Conservation (phyloP, 2,329 filamentous ascomycete species). For the Calonectria hongkongensis region DNA sequence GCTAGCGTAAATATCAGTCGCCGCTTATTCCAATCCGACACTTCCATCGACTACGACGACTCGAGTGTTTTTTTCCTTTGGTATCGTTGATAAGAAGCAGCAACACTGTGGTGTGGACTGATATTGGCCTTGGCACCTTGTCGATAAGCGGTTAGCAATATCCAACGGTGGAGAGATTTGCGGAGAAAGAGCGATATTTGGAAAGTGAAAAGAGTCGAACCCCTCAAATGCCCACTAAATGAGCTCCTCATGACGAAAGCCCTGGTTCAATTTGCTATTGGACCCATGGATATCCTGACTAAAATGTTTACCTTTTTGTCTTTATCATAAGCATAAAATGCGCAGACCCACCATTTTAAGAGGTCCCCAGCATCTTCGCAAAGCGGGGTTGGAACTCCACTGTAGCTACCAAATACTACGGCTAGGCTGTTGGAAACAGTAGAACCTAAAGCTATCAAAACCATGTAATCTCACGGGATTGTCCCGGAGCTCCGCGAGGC, state of each 20-base stretch:
- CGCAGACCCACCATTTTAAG: no score
- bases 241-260: neutral
- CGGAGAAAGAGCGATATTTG: slow-evolving; percentile 4
- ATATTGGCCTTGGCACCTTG: slow-evolving; percentile 20
- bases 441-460: no score
- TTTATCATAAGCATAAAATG: no score
- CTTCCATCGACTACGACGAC: neutral
- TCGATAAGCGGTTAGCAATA: slow-evolving; percentile 1
- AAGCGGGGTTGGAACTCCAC: no score
- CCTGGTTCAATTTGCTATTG: neutral
- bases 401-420: no score
- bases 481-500: no score
- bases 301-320: no score
- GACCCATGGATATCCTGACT: no score
- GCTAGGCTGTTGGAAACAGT: no score
- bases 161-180: slow-evolving; percentile 9
- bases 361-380: no score
- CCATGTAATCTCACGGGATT: no score
- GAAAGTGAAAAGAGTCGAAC: slow-evolving; percentile 14
- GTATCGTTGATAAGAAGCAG: slow-evolving; percentile 16
- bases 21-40: neutral
- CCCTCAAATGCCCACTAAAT: slow-evolving; percentile 13
- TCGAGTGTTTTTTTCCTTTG: neutral
- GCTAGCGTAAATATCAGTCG: neutral
- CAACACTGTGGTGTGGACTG: slow-evolving; percentile 10